Evolutionary conservation across 768 basidiomycete species (phyloP), one percentile per base, ranked within the genome.

Genomic region (Serendipita vermifera): DNA sequence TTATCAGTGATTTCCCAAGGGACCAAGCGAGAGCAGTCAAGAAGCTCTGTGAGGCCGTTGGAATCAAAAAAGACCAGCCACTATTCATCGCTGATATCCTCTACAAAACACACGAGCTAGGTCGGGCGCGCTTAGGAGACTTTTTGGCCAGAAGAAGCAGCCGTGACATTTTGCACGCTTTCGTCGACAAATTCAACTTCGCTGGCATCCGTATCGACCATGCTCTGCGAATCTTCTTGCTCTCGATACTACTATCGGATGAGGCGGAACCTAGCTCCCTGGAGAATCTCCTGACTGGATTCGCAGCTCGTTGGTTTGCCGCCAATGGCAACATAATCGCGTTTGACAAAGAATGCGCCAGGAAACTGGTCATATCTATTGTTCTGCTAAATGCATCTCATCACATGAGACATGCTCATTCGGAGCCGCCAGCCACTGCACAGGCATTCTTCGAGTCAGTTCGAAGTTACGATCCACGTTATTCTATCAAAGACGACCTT

Each of bases 231-330:
- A 78, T 84, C 48, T 98, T 98, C 73, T 71, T 97, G 58, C 80
- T 89, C 62, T 83, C 91, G 5, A 67, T 97, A 33, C 75, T 85
- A 62, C 64, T 85, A n/a, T 80, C 82, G 5, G 63, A 71, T 27
- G 74, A 76, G 33, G 55, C 68, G 14, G 60, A 60, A 3, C 68
- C 69, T 33, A 69, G 64, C 46, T 69, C 77, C 3, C 67, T 83
- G 31, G 87, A 92, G 60, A 75, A 82, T 61, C 72, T 96, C 2
- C 74, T 97, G 29, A 82, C 87, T 62, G 78, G 83, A 7, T 91
- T 99, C 65, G 86, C 91, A 13, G 76, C 79, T 61, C 78, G 87
- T 27, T 98, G 92, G 87, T 87, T 88, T 63, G 87, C 91, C 59
- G 85, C 87, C 17, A 98, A 99, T 64, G 77, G 81, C 4, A 74